Base-by-base conservation (phyloP, 1,284 basidiomycete species). In the Melampsora americana region DNA sequence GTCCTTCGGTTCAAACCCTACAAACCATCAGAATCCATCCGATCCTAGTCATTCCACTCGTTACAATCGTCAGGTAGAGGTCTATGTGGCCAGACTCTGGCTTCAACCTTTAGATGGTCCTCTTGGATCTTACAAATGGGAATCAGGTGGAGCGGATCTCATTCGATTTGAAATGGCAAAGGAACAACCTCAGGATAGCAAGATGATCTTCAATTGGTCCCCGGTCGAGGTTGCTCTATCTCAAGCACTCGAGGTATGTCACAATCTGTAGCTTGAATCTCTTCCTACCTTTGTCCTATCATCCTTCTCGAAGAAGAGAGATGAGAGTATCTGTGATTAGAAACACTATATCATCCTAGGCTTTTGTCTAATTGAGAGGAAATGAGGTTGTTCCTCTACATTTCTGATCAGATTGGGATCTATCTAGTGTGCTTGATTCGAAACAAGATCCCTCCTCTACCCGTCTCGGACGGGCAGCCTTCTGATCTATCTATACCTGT, bases 161-260 rank as follows among this genome's bases (percentile, higher is more conserved):
- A 68, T 75, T 30, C 39, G 48, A 18, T 75, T 75, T 46, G 62
- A 74, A 26, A 16, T 74, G 4, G 14, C 42, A 14, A 32, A 60
- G 4, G 53, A 44, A 39, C 64, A 3, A n/a, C 2, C 64, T 20
- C 14, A 66, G 20, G 20, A 39, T 20, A 23, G 32, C 7, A 23
- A 20, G n/a, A 26, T 59, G 28, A 44, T 74, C 64, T 66, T 75
- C 56, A 44, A 68, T 68, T 75, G 73, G 73, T 75, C 39, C 12
- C 53, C 73, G 7, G 59, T 75, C 50, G 73, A 75, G 61, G 65
- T 75, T 6, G 73, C 66, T 50, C 48, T 68, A 18, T 75, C 73
- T 32, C 73, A 67, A 50, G 73, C 73, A 50, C 26, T 75, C 7
- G 73, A 75, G 59, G 73, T 75, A 30, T n/a, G 66, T 68, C 23